Conservation (phyloP, 2,329 filamentous ascomycete genomes). For the Lasiodiplodia gonubiensis region DNA sequence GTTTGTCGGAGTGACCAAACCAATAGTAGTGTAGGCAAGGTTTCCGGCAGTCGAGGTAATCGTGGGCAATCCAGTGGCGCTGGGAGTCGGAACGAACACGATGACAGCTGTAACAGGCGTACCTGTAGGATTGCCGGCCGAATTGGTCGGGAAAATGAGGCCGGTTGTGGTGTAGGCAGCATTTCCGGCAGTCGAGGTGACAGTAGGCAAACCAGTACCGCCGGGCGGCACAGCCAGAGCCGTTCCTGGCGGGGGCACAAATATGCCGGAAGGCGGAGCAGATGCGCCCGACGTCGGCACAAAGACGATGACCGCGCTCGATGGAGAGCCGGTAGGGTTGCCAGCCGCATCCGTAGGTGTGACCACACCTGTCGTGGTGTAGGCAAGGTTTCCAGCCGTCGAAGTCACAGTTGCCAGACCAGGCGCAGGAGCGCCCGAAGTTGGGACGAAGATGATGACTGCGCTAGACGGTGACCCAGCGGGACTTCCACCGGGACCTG, state of each 20-base stretch:
- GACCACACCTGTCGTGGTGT: neutral
- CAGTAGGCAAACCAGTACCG: neutral
- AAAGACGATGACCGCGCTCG: neutral
- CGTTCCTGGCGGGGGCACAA: no score
- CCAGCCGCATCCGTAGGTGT: neutral
- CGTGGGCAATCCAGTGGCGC: neutral
- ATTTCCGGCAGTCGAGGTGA: neutral
- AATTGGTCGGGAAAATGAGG: no score
- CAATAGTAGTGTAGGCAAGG: neutral
- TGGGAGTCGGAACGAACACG: neutral
- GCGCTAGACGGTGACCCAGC: neutral
- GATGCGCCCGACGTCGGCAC: neutral
- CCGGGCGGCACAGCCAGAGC: neutral
- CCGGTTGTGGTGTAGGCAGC: neutral
- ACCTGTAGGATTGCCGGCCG: no score
- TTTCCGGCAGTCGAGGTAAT: neutral
- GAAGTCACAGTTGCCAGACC: neutral
- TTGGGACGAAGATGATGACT: neutral
- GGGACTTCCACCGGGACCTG: no score
- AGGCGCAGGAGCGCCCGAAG: neutral
- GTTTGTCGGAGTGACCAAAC: neutral
- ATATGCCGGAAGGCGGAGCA: no score
- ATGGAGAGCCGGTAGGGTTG: neutral
- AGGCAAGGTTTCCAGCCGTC: neutral
- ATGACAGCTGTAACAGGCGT: no score